phyloP scores from a whole-genome alignment of 176 grass and related monocot genomes.

The Cymbopogon citratus region DNA sequence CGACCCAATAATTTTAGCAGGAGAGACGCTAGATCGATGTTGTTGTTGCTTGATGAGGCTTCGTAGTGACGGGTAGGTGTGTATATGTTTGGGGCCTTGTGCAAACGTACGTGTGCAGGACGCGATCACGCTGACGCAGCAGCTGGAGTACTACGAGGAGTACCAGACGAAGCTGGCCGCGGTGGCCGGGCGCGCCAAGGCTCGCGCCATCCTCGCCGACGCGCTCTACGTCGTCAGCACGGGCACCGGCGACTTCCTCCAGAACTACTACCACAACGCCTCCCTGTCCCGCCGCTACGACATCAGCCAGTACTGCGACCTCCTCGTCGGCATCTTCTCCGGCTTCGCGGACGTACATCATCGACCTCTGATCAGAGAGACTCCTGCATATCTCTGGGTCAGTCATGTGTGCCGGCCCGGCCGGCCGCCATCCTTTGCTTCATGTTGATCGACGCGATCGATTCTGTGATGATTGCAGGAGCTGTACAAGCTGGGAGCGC shows the following conservation, averaged over 20 bases:
- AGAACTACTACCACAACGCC: conserved; percentile 92
- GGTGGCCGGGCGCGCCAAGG: conserved; percentile 35
- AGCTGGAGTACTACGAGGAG: conserved; percentile 68
- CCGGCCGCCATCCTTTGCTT: no score
- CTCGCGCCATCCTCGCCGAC: conserved; percentile 44
- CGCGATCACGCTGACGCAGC: conserved; percentile 60
- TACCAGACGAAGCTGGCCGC: conserved; percentile 57
- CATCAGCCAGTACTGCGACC: conserved; percentile 44
- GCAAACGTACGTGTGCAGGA: conserved; percentile 22
- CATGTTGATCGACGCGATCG: neutral
- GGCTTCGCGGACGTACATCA: conserved; percentile 37
- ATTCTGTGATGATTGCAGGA: neutral
- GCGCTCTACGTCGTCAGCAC: conserved; percentile 71
- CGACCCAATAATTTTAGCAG: no score
- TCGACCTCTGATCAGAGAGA: neutral
- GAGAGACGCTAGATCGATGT: no score
- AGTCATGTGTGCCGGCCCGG: no score
- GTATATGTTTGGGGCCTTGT: neutral
- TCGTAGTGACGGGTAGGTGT: no score
- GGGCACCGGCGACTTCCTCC: conserved; percentile 64
- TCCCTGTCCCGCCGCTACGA: conserved; percentile 40
- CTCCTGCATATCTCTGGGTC: no score
- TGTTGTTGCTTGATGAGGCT: no score
- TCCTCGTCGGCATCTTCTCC: conserved; percentile 47
- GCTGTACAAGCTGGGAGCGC: conserved; percentile 54